A percentile compares a stretch with the other conserved stretches of the same genome.
phyloP scores from a whole-genome alignment of 345 rosid species.

The Barbarea vulgaris region DNA sequence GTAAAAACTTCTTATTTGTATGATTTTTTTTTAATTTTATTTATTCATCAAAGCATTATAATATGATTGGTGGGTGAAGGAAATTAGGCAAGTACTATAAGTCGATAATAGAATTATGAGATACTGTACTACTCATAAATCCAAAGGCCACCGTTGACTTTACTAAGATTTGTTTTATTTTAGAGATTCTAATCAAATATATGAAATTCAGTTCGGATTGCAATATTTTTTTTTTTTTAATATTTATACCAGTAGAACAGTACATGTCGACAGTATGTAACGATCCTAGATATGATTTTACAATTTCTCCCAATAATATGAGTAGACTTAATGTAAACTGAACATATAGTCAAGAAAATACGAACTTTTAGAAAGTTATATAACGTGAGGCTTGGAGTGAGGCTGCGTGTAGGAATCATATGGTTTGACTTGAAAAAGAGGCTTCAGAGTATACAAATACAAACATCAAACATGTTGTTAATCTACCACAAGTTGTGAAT shows the following conservation, averaged over 20 bases:
- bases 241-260: background rate
- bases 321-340: background rate
- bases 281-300: background rate
- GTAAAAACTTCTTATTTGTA: background rate
- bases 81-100: background rate
- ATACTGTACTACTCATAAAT: background rate
- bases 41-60: background rate
- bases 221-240: background rate
- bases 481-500: background rate
- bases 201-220: background rate
- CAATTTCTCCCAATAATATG: slow-evolving; percentile 12
- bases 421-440: slow-evolving; percentile 23
- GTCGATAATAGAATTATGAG: background rate
- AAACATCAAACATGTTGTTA: slow-evolving; percentile 13
- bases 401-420: slow-evolving; percentile 26
- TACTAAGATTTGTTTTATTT: background rate
- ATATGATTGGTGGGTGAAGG: background rate
- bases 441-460: background rate
- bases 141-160: slow-evolving; percentile 29
- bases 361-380: background rate
- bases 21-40: background rate
- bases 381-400: slow-evolving; percentile 16
- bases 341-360: slow-evolving; percentile 23
- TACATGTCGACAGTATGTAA: slow-evolving; percentile 20
- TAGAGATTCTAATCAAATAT: background rate